Evolutionary conservation across 1,284 basidiomycete species (phyloP), one percentile per base, ranked within the genome.

Genomic region (Anthracocystis panici-leucophaei): DNA sequence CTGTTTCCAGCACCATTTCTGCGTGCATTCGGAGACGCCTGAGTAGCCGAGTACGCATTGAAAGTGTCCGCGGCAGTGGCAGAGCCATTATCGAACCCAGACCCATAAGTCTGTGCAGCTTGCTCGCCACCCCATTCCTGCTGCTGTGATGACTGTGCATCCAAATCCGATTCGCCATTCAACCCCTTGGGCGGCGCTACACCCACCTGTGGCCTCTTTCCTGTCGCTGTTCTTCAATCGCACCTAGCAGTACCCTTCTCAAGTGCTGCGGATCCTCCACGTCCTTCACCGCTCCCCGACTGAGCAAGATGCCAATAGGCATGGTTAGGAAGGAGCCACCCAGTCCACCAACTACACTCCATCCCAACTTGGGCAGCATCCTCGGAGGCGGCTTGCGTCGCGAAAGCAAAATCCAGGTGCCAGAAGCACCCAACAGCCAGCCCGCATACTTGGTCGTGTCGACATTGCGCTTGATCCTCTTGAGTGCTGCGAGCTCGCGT

Each of bases 231-330:
- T 77, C 75, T 35, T 77, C 66, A 14, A 77, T 63, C 31, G 70
- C 75, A 0, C 64, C 66, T 7, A 51, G 49, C 41, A 77, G 45
- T 41, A 77, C 75, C 27, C 38, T 57, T 5, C 65, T 49, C 54
- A 77, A 33, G 53, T 77, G 75, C 54, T 77, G 62, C 5, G 75
- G 75, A 51, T 77, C 75, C n/a, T 77, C 75, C 2, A 77, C 75
- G n/a, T 66, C 53, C 55, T 59, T 54, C 23, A 77, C 9, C 40
- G 44, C 63, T 3, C 33, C 33, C 18, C 49, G 46, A 45, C 70
- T 74, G 20, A 66, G 33, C 49, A 73, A 5, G 27, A 73, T 62
- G 0, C 75, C 70, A 14, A 72, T 55, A 1, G 75, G 75, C 63
- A 77, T 69, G 27, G 53, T 62, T 3, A 77, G n/a, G 29, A 77